These are phyloP conservation scores for Boletus reticulatus DNA, from an alignment of 768 basidiomycete genomes.

Conservation along the genomic window DNA sequence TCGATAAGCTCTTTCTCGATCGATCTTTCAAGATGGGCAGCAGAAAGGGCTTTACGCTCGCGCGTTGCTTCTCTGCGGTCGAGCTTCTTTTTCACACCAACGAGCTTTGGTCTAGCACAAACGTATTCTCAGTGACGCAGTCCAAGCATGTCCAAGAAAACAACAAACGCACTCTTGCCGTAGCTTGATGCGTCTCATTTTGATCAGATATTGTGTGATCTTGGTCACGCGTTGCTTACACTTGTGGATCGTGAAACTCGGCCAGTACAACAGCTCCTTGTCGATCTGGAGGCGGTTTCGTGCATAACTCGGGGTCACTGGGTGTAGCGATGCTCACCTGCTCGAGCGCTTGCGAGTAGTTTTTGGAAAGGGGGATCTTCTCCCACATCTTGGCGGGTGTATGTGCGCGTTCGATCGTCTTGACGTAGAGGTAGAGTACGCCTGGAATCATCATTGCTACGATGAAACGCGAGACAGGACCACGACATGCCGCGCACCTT, in stretches of 20 bases:
- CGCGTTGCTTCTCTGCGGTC: constrained; percentile 90
- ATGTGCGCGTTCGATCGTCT: constrained; percentile 97
- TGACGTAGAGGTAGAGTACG: constrained; percentile 88
- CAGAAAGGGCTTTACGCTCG: constrained; percentile 94
- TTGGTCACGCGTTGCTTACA: constrained; percentile 99
- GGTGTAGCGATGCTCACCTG: constrained; percentile 54
- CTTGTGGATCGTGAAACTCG: constrained; percentile 95
- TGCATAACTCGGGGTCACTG: background rate
- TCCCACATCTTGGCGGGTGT: constrained; percentile 99
- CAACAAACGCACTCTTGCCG: constrained; percentile 67
- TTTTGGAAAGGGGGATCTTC: constrained; percentile 85
- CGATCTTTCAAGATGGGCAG: constrained; percentile 90
- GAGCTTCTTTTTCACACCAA: constrained; percentile 96
- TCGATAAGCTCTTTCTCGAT: constrained; percentile 97
- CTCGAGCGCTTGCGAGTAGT: constrained; percentile 92
- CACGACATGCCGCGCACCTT: constrained; percentile 52
- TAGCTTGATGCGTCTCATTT: constrained; percentile 90
- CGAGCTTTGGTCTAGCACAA: constrained; percentile 73
- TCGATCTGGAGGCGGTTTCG: constrained; percentile 69
- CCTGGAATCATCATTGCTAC: constrained; percentile 42
- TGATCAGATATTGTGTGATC: constrained; percentile 98
- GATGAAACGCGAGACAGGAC: background rate
- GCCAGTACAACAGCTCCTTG: constrained; percentile 95
- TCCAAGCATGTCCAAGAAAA: background rate
- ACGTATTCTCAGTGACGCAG: background rate